phyloP scores from a whole-genome alignment of 805 yeast genomes.

The Nakazawaea sp. region DNA sequence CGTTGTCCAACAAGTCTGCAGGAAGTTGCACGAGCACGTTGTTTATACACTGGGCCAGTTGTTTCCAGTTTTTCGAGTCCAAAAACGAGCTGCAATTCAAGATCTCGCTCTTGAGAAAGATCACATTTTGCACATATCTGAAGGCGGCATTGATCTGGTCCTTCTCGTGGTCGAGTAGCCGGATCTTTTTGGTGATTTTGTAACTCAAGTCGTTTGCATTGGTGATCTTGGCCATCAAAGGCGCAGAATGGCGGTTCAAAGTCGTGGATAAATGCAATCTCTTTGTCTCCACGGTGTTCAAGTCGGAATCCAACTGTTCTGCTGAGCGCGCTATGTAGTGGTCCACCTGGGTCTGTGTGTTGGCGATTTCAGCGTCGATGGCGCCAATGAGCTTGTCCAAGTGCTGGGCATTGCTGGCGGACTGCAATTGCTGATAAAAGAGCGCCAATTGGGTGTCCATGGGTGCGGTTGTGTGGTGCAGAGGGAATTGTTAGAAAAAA shows the following conservation, averaged over 20 bases:
- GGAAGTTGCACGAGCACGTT: constrained; percentile 49
- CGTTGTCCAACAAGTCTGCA: constrained; percentile 35
- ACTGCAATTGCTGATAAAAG: constrained; percentile 5
- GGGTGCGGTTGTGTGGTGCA: too few species aligned
- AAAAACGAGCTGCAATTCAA: constrained; percentile 63
- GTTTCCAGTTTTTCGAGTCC: constrained; percentile 59
- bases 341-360: neutral
- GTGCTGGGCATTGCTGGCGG: neutral
- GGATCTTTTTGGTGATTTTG: constrained; percentile 61
- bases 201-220: constrained; percentile 61
- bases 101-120: constrained; percentile 58
- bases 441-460: neutral
- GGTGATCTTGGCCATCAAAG: constrained; percentile 45
- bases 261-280: constrained; percentile 6
- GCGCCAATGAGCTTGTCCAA: constrained; percentile 3
- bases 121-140: constrained; percentile 58
- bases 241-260: constrained; percentile 35
- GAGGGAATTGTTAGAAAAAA: too few species aligned
- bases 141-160: constrained; percentile 55
- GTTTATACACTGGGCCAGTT: constrained; percentile 68
- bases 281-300: constrained; percentile 4
- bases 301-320: constrained; percentile 1
- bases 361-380: constrained; percentile 1
- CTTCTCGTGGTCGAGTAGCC: constrained; percentile 64
- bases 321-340: neutral